Evolutionary conservation across 805 yeast genomes (phyloP), one percentile per base, ranked within the genome.

Genomic region (Suhomyces kilbournensis): DNA sequence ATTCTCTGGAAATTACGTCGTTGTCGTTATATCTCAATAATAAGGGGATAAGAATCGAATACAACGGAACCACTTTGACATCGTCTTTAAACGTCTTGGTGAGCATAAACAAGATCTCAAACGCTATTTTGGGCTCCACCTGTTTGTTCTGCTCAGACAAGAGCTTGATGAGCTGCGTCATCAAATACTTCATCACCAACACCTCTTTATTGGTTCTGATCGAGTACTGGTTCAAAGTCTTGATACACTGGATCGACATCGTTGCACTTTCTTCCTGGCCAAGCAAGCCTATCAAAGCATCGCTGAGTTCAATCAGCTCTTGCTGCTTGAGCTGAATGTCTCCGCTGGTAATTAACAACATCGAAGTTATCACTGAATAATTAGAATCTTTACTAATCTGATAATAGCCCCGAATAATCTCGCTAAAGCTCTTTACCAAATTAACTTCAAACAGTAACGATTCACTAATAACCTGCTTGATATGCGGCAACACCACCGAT

Each of bases 231-330:
- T 86, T 72, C 43, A 89, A 69, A 0, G 85, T 74, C 58, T 78
- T 85, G 48, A 86, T 72, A 14, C 94, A 85, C 56, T 85, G 91
- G 10, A 73, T 54, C 10, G 71, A 71, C 28, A 69, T 65, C 7
- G 69, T 44, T 2, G 64, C 66, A n/a, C 67, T 50, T 1, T 63
- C 68, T 0, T 56, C 56, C 3, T 58, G 49, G 8, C 35, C 49
- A 35, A 71, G 42, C 47, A 72, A 59, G 4, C 55, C 54, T 2
- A 72, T 30, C 34, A 75, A 62, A 3, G 63, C 59, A 5, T 56
- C 52, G 15, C 66, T 60, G 25, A 74, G 50, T 4, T 43, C 40
- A 1, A 45, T 45, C 0, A 69, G 61, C 9, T 71, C 73, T 2
- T 53, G 50, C 5, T 61, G 65, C 19, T 53, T 54, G 30, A 74